These are phyloP conservation scores for Lodderomyces jiufengensis DNA, from an alignment of 1,139 yeast species.

Conservation along the genomic window DNA sequence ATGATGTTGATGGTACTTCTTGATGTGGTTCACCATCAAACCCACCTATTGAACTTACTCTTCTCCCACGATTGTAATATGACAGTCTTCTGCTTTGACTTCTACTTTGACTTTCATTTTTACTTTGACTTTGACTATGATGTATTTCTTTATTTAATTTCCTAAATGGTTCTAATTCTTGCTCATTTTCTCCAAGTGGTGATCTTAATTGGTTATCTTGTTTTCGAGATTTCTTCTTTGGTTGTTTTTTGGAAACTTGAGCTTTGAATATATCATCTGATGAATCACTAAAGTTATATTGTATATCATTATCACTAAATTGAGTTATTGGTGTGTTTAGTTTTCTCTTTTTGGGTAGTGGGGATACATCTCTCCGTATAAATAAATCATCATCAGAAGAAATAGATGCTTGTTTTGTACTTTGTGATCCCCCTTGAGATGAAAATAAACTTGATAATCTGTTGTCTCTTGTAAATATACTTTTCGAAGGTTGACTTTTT, in stretches of 20 bases:
- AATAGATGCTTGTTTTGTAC: neutral
- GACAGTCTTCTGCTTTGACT: conserved; percentile 43
- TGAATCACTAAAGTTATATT: no score
- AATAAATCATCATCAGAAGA: conserved; percentile 32
- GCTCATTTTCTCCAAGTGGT: conserved; percentile 6
- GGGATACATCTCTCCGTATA: conserved; percentile 27
- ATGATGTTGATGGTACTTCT: conserved; percentile 53
- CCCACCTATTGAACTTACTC: conserved; percentile 76
- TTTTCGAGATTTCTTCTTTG: conserved; percentile 1
- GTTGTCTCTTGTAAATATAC: conserved; percentile 7
- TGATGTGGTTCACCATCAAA: conserved; percentile 66
- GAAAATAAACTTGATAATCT: conserved; percentile 8
- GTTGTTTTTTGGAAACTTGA: neutral
- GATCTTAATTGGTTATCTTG: conserved; percentile 6
- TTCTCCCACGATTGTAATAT: conserved; percentile 58
- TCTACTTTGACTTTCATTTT: neutral
- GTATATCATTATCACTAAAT: no score
- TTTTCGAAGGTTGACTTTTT: neutral
- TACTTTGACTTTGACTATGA: neutral
- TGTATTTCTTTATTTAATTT: conserved; percentile 1
- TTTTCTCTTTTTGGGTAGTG: conserved; percentile 14
- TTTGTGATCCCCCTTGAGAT: conserved; percentile 3
- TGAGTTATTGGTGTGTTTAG: conserved; percentile 27
- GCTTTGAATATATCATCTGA: conserved; percentile 3
- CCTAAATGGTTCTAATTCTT: neutral